Evolutionary conservation across 805 yeast species (phyloP), one percentile per base, ranked within the genome.

Genomic region (Ogataea parapolymorpha): DNA sequence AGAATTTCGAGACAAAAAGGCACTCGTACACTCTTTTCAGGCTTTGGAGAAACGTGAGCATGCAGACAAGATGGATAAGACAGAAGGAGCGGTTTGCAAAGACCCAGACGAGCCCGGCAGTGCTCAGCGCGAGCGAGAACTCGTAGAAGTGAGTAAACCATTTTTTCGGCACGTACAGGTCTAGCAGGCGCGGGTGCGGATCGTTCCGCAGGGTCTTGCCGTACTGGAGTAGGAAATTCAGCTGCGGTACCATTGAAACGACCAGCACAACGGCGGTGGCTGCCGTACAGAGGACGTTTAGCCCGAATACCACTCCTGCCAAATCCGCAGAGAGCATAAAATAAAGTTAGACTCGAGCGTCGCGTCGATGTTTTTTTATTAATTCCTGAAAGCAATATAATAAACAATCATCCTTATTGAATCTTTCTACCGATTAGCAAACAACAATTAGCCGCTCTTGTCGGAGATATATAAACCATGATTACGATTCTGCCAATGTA

Each of bases 121-220:
- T 4, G 70, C 59, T 25, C 70, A 47, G 0, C 58, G 20, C 1
- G 12, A 25, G 15, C 11, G 68, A 51, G 13, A 76, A 35, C 4
- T 74, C 43, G 57, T 85, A 85, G 50, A 79, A 85, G 52, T 84
- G 88, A 2, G 64, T 53, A 53, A 85, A 85, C 71, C 72, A 77
- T 10, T 70, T 48, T 54, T 82, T 84, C 0, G 88, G 85, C 0
- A 82, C 82, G 10, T 78, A 76, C 3, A 41, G 8, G 15, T 29
- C 37, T 4, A 39, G 25, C n/a, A 20, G 11, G 10, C 24, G 26
- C 13, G 42, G 39, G 8, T 18, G 38, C 10, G 26, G 17, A 5
- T 18, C 17, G 13, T 18, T 18, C 12, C 32, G 31, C 27, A 62
- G 45, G 0, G 77, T 71, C 50, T 74, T 74, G 3, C 79, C 78